Evolutionary conservation across 1,139 yeast genomes (phyloP).

Genomic region (Suhomyces wounanorum): DNA sequence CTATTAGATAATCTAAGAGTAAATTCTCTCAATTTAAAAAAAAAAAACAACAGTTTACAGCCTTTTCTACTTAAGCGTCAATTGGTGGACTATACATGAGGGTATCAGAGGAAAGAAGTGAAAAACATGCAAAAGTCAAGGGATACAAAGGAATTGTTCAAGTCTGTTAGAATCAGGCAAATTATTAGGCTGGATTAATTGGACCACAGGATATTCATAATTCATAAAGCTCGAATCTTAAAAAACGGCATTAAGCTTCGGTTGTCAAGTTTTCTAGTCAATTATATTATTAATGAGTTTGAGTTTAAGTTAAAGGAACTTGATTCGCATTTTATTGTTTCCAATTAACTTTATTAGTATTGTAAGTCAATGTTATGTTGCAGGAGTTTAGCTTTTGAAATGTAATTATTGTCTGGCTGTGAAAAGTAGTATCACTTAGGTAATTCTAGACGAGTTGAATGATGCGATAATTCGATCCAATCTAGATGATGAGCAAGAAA

Average conservation of each 20-base stretch:
- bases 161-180: no score
- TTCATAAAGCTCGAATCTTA: no score
- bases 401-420: not conserved
- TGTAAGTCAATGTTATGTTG: no score
- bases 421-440: no score
- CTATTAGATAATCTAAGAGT: no score
- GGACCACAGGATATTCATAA: no score
- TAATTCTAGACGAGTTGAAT: not conserved
- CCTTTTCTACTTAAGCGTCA: not conserved
- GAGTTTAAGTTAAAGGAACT: not conserved
- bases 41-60: not conserved
- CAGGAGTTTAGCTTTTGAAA: no score
- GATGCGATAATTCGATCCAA: not conserved
- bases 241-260: not conserved
- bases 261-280: not conserved
- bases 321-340: no score
- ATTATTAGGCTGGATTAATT: no score
- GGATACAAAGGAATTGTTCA: not conserved
- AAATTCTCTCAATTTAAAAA: no score
- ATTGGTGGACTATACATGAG: not conserved
- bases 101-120: not conserved
- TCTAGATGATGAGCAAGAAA: not conserved
- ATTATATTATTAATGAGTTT: not conserved
- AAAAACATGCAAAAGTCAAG: not conserved
- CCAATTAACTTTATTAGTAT: no score